Evolutionary conservation across 2,329 filamentous ascomycete genomes (phyloP).

Genomic region (Alternaria sp.): DNA sequence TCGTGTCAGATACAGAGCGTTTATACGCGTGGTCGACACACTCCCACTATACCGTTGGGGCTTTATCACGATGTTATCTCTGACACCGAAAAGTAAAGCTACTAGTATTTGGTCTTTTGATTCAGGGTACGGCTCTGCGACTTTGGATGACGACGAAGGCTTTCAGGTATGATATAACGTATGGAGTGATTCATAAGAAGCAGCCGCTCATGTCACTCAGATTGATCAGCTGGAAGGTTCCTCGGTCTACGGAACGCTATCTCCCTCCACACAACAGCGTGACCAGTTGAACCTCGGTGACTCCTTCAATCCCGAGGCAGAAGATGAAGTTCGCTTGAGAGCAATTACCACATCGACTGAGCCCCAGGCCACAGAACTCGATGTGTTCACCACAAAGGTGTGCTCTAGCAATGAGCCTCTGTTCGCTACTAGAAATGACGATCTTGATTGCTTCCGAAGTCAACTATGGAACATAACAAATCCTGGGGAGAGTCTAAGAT

Average conservation of each 20-base stretch:
- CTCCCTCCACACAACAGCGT: neutral
- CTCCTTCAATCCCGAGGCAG: conserved; percentile 23
- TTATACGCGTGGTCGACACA: neutral
- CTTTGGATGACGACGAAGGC: conserved; percentile 27
- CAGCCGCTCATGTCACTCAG: conserved; percentile 23
- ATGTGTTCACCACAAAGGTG: conserved; percentile 33
- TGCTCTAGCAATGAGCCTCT: conserved; percentile 19
- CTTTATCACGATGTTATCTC: conserved; percentile 36
- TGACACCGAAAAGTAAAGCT: conserved; percentile 31
- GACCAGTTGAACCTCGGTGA: conserved; percentile 14
- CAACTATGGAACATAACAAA: conserved; percentile 38
- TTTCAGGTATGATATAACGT: conserved; percentile 6
- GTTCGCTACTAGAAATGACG: conserved; percentile 17
- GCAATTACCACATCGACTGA: conserved; percentile 23
- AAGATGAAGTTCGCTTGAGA: conserved; percentile 19
- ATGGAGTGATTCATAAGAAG: neutral
- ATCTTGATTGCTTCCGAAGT: conserved; percentile 32
- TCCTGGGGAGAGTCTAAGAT: conserved; percentile 32
- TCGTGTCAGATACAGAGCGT: neutral
- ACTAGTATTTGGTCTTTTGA: conserved; percentile 46
- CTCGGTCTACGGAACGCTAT: neutral
- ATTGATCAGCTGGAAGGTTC: conserved; percentile 12
- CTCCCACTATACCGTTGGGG: conserved; percentile 6
- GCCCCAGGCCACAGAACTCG: conserved; percentile 32
- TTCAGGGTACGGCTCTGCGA: conserved; percentile 45